Conservation (phyloP, 345 rosid genomes). For the Litchi chinensis region DNA sequence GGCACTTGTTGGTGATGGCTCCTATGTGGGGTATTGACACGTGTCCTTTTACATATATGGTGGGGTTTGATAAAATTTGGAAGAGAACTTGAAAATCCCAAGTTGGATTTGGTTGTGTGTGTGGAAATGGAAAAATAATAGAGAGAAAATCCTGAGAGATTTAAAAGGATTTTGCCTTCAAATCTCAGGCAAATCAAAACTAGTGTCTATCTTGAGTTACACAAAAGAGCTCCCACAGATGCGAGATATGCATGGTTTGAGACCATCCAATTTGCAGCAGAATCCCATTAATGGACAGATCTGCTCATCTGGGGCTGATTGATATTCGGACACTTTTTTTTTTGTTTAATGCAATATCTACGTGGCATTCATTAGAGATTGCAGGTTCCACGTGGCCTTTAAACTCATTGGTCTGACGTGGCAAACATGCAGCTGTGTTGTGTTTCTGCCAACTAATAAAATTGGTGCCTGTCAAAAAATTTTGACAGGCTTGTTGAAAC, state of each 20-base stretch:
- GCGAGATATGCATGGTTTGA: constrained; percentile 39
- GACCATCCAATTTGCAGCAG: constrained; percentile 15
- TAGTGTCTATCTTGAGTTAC: constrained; percentile 28
- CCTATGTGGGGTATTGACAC: not conserved
- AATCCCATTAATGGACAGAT: not conserved
- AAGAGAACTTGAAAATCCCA: not conserved
- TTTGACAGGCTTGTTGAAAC: not conserved
- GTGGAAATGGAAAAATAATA: too few relatives aligned
- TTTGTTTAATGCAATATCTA: not conserved
- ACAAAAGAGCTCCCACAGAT: constrained; percentile 25
- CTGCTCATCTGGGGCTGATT: not conserved
- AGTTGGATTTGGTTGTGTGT: not conserved
- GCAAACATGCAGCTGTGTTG: not conserved
- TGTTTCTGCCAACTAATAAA: not conserved
- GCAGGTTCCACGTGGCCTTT: not conserved
- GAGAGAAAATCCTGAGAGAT: constrained; percentile 3
- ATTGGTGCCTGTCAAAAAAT: not conserved
- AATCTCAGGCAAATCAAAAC: constrained; percentile 35
- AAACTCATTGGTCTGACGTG: not conserved
- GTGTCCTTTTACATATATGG: not conserved
- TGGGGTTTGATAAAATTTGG: too few relatives aligned
- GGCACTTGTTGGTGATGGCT: too few relatives aligned
- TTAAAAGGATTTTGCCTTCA: constrained; percentile 25
- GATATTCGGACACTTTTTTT: not conserved
- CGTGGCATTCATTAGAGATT: constrained; percentile 12